A percentile compares a stretch with the other conserved stretches of the same genome.
Evolutionary conservation across 176 grass and related monocot genomes (phyloP).

Genomic region (Oryza coarctata): DNA sequence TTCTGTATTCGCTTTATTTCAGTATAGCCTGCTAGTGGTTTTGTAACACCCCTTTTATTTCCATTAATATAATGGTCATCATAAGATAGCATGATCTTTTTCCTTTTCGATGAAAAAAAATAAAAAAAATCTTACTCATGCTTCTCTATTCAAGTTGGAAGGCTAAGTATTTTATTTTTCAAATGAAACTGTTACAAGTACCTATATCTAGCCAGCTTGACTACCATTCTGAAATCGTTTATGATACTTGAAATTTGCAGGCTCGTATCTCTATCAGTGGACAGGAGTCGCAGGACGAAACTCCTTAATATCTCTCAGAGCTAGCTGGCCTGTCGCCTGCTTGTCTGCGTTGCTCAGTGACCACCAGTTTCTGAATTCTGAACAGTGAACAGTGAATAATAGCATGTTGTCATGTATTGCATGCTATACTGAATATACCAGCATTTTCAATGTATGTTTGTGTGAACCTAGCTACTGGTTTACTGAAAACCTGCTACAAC

Average conservation of each 20-base stretch:
- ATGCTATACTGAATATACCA: neutral
- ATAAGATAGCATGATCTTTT: neutral
- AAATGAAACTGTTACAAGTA: neutral
- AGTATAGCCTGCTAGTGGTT: neutral
- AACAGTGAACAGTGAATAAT: neutral
- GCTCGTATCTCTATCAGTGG: neutral
- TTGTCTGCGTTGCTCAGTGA: too few relatives aligned
- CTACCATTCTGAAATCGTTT: neutral
- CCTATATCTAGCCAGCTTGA: neutral
- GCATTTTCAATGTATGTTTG: neutral
- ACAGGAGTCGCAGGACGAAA: neutral
- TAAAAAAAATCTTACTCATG: too few relatives aligned
- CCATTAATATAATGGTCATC: neutral
- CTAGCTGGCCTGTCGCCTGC: too few relatives aligned
- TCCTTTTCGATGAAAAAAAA: neutral
- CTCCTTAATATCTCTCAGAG: neutral
- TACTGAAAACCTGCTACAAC: neutral
- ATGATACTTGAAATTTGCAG: neutral
- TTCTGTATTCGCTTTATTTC: neutral
- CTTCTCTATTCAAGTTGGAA: neutral
- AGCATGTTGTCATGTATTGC: too few relatives aligned
- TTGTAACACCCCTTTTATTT: neutral
- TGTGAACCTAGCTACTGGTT: neutral
- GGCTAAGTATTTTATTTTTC: neutral
- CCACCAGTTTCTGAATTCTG: neutral